phyloP scores from a whole-genome alignment of 192 early-diverging fungal species.

The Mortierella antarctica region DNA sequence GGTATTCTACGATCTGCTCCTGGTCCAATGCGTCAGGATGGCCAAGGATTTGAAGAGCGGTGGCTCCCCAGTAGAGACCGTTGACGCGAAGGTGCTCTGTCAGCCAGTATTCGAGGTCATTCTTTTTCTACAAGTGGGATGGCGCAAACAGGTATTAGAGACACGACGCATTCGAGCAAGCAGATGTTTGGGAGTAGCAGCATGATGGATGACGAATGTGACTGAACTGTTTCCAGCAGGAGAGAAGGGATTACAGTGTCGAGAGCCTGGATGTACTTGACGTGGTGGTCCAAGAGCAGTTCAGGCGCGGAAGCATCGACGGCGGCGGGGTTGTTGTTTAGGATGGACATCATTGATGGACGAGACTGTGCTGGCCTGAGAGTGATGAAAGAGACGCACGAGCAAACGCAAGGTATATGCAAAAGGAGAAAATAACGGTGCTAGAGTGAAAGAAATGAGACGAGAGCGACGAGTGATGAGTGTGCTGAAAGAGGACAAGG shows the following conservation, averaged over 20 bases:
- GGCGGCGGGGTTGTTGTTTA: conserved; percentile 4
- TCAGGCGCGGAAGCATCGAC: conserved; percentile 21
- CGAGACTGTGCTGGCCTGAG: neutral
- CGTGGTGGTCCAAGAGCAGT: conserved; percentile 71
- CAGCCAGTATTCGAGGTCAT: conserved; percentile 93
- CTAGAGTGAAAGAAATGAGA: neutral
- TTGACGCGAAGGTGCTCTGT: conserved; percentile 91
- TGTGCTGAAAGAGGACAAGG: neutral
- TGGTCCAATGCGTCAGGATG: conserved; percentile 70
- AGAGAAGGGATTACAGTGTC: conserved; percentile 61
- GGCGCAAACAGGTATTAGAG: neutral
- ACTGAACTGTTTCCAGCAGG: conserved; percentile 1
- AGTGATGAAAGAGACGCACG: neutral
- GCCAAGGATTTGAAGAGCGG: conserved; percentile 80
- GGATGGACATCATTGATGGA: conserved; percentile 2
- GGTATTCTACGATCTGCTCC: conserved; percentile 82
- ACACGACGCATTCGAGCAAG: neutral
- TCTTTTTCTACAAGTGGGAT: conserved; percentile 68
- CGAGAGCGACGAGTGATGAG: neutral
- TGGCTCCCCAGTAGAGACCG: conserved; percentile 95
- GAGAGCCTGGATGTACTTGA: conserved; percentile 76
- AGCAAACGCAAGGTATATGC: neutral
- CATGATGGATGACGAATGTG: neutral
- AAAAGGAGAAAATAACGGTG: neutral
- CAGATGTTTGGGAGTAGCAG: no score